Conservation (phyloP, 2,329 filamentous ascomycete species). For the Byssothecium circinans region DNA sequence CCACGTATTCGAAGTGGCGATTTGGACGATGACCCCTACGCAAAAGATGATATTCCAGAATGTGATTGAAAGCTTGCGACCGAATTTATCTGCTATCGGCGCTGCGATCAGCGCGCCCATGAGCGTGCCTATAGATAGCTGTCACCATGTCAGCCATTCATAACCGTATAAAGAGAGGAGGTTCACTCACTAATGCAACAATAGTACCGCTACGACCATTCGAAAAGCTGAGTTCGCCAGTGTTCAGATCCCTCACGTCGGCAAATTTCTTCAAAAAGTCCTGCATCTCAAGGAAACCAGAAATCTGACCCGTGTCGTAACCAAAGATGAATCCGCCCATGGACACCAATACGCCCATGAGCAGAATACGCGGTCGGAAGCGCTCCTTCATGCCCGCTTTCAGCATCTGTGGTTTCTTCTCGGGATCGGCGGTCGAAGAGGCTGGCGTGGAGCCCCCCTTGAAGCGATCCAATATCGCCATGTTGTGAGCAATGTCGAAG, state of each 20-base stretch:
- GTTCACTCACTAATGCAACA: constrained; percentile 32
- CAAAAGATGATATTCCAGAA: constrained; percentile 64
- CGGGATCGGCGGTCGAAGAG: constrained; percentile 24
- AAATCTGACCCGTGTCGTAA: constrained; percentile 42
- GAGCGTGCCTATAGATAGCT: constrained; percentile 72
- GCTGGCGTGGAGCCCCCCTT: constrained; percentile 20
- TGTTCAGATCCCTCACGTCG: constrained; percentile 24
- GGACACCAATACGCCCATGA: constrained; percentile 38
- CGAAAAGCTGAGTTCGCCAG: constrained; percentile 28
- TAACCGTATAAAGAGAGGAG: background rate
- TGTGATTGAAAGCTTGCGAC: constrained; percentile 65
- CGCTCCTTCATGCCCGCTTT: constrained; percentile 27
- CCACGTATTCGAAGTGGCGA: constrained; percentile 60
- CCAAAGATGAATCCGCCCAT: constrained; percentile 43
- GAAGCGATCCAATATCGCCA: constrained; percentile 26
- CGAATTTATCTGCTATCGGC: constrained; percentile 63
- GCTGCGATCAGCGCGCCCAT: constrained; percentile 65
- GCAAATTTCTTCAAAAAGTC: constrained; percentile 36
- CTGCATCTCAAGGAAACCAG: constrained; percentile 41
- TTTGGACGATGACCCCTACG: constrained; percentile 67
- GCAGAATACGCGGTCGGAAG: constrained; percentile 34
- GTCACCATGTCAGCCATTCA: constrained; percentile 1
- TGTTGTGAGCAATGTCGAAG: constrained; percentile 3
- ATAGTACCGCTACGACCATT: constrained; percentile 39
- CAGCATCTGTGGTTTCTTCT: constrained; percentile 33